These are phyloP conservation scores for Artemisia argyi DNA, from an alignment of 129 eudicot genomes.

Conservation along the genomic window DNA sequence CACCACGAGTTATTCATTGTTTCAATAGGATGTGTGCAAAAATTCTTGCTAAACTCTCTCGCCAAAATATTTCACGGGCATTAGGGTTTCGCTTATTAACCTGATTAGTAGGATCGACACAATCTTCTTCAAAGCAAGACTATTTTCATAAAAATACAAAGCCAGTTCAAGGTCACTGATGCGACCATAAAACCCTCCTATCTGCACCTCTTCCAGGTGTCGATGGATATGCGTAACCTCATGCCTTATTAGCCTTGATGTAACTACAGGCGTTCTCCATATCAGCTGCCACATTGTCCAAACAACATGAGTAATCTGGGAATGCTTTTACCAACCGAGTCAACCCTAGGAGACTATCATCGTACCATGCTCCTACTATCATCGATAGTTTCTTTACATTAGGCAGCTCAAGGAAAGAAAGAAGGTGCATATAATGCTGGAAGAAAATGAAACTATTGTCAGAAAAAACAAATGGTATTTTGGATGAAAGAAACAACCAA, in stretches of 20 bases:
- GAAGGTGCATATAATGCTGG: constrained; percentile 15
- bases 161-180: constrained; percentile 40
- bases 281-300: constrained; percentile 30
- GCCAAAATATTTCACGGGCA: neutral
- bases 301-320: constrained; percentile 17
- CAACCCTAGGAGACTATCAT: constrained; percentile 36
- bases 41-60: neutral
- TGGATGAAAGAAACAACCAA: neutral
- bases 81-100: constrained; percentile 20
- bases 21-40: neutral
- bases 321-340: constrained; percentile 33
- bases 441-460: neutral
- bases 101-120: constrained; percentile 43
- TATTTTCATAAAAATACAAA: constrained; percentile 32
- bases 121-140: constrained; percentile 35
- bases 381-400: constrained; percentile 37
- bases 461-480: neutral
- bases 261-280: constrained; percentile 38
- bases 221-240: constrained; percentile 26
- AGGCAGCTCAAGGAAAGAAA: constrained; percentile 34
- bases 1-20: neutral
- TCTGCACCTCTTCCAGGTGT: constrained; percentile 34
- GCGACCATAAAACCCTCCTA: constrained; percentile 45
- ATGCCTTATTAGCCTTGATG: neutral
- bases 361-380: constrained; percentile 42